These are phyloP conservation scores for Thamnidium elegans DNA, from an alignment of 192 early-diverging fungal species.

Conservation along the genomic window DNA sequence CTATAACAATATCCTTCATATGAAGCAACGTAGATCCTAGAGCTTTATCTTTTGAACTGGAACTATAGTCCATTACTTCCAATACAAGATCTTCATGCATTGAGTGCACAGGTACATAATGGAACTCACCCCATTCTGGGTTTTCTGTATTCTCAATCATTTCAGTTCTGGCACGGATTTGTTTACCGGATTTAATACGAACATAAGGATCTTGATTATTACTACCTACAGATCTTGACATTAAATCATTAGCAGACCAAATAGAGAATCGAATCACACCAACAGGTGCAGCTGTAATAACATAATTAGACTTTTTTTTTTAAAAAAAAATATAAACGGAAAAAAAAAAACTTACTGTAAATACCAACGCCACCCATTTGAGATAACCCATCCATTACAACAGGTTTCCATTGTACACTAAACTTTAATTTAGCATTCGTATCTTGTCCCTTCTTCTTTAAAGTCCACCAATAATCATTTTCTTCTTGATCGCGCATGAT, in stretches of 20 bases:
- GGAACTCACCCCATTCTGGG: constrained; percentile 82
- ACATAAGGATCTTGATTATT: constrained; percentile 67
- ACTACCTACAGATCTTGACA: constrained; percentile 62
- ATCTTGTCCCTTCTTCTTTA: neutral
- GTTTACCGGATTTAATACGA: constrained; percentile 57
- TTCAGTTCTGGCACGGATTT: constrained; percentile 60
- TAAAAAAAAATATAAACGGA: neutral
- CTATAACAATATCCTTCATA: constrained; percentile 38
- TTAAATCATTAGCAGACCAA: constrained; percentile 64
- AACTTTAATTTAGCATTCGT: constrained; percentile 26
- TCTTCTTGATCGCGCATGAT: constrained; percentile 27
- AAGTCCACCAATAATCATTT: constrained; percentile 34
- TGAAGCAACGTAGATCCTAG: constrained; percentile 57
- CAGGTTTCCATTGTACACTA: constrained; percentile 62
- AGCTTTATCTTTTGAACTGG: constrained; percentile 66
- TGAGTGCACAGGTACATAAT: constrained; percentile 73
- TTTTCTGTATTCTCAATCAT: constrained; percentile 70
- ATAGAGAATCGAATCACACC: constrained; percentile 74
- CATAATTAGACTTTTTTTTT: neutral
- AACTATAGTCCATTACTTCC: constrained; percentile 75
- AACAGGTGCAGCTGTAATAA: constrained; percentile 45
- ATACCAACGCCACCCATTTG: constrained; percentile 5
- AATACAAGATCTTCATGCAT: constrained; percentile 60
- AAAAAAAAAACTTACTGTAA: constrained; percentile 8
- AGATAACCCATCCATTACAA: constrained; percentile 54